A percentile compares a stretch with the other conserved stretches of the same genome.
Conservation (phyloP, 2,329 filamentous ascomycete genomes). For the Diplodia corticola region DNA sequence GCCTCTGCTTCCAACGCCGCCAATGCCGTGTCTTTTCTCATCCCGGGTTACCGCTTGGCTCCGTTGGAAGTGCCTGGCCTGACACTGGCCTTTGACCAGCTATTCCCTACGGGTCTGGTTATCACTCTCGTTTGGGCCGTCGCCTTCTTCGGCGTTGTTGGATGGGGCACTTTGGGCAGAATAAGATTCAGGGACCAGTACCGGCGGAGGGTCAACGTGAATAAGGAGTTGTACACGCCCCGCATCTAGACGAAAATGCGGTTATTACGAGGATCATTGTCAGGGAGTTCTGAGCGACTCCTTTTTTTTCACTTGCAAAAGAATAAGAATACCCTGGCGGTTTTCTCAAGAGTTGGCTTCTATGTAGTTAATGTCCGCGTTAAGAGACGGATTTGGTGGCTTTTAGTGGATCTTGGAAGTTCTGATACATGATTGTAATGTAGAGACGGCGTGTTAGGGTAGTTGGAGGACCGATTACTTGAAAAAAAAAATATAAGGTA, state of each 20-base stretch:
- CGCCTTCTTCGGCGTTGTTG: slow-evolving; percentile 57
- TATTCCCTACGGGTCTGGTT: slow-evolving; percentile 70
- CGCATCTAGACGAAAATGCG: neutral
- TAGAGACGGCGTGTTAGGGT: neutral
- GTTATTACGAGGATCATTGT: neutral
- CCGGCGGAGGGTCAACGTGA: slow-evolving; percentile 52
- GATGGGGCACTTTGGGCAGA: slow-evolving; percentile 65
- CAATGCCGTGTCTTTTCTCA: slow-evolving; percentile 53
- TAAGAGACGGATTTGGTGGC: neutral
- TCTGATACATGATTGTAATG: slow-evolving; percentile 6
- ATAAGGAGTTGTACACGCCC: slow-evolving; percentile 24
- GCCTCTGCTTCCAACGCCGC: slow-evolving; percentile 46
- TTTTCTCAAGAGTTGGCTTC: neutral
- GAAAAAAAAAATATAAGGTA: neutral
- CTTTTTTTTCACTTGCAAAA: neutral
- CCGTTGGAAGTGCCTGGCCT: slow-evolving; percentile 14
- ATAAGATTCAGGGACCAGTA: slow-evolving; percentile 67
- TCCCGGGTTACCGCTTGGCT: slow-evolving; percentile 68
- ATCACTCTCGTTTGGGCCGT: slow-evolving; percentile 64
- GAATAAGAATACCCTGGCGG: slow-evolving; percentile 17
- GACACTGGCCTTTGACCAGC: slow-evolving; percentile 29
- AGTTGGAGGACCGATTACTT: neutral
- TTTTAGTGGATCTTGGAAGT: neutral
- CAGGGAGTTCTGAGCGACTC: neutral
- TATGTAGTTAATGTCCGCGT: neutral